phyloP scores from a whole-genome alignment of 768 basidiomycete genomes.

The Thelephora ganbajun region DNA sequence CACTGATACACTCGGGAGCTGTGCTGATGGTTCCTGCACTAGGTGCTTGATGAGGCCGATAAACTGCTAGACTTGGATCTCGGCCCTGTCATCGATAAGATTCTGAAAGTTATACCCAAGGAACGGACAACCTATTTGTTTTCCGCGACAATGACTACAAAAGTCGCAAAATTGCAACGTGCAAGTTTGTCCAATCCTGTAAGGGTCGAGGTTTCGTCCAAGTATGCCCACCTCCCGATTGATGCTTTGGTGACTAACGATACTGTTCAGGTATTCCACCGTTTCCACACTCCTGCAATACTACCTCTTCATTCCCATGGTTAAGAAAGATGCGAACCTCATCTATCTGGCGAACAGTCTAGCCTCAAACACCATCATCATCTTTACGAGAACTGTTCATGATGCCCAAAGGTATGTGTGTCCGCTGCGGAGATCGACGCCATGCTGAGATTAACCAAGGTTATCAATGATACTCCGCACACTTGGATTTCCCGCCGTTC shows the following conservation, averaged over 20 bases:
- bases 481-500: conserved; percentile 89
- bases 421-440: not conserved
- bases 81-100: conserved; percentile 89
- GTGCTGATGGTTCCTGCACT: not conserved
- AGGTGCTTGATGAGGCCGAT: conserved; percentile 99
- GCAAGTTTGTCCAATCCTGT: conserved; percentile 92
- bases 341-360: conserved; percentile 81
- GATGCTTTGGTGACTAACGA: not conserved
- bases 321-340: conserved; percentile 85
- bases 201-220: conserved; percentile 82
- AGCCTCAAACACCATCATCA: conserved; percentile 85
- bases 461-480: conserved; percentile 81
- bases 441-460: conserved; percentile 21
- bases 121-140: conserved; percentile 93
- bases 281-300: conserved; percentile 92
- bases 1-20: not conserved
- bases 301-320: conserved; percentile 85
- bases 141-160: conserved; percentile 98
- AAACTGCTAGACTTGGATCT: conserved; percentile 94
- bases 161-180: conserved; percentile 90
- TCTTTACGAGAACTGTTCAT: conserved; percentile 92
- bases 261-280: conserved; percentile 70
- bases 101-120: conserved; percentile 87
- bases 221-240: conserved; percentile 35
- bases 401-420: conserved; percentile 65